Conservation (phyloP, 2,329 filamentous ascomycete species). For the Penicillium hordei region DNA sequence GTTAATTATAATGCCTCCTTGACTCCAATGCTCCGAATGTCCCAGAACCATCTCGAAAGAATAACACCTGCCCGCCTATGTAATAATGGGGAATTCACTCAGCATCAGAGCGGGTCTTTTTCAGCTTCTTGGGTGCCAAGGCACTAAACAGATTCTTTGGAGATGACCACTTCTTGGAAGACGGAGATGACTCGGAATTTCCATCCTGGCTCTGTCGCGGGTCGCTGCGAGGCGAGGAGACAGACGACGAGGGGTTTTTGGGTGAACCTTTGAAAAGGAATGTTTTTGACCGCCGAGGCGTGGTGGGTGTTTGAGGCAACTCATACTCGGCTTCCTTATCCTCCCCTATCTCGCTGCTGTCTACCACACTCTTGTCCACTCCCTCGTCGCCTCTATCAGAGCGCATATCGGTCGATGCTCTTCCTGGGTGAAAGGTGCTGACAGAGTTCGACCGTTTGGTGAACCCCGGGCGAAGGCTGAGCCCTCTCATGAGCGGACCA, state of each 20-base stretch:
- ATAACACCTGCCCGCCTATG: background rate
- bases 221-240: conserved; percentile 18
- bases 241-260: conserved; percentile 7
- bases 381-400: conserved; percentile 7
- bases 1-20: conserved; percentile 12
- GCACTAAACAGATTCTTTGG: conserved; percentile 18
- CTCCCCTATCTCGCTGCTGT: conserved; percentile 10
- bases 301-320: conserved; percentile 16
- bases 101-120: conserved; percentile 4
- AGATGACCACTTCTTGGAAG: conserved; percentile 24
- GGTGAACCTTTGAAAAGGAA: conserved; percentile 15
- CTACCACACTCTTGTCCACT: conserved; percentile 17
- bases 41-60: background rate
- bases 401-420: conserved; percentile 12
- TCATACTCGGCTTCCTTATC: conserved; percentile 16
- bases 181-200: conserved; percentile 10
- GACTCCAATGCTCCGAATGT: conserved; percentile 1
- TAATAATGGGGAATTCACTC: conserved; percentile 9
- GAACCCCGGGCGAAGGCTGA: conserved; percentile 78
- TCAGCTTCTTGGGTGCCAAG: conserved; percentile 20
- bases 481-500: conserved; percentile 81
- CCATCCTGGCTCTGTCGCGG: conserved; percentile 16
- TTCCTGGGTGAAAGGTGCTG: conserved; percentile 27
- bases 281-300: conserved; percentile 16
- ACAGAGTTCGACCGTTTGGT: conserved; percentile 66